Conservation (phyloP, 257 asterid genomes). For the Phtheirospermum japonicum region DNA sequence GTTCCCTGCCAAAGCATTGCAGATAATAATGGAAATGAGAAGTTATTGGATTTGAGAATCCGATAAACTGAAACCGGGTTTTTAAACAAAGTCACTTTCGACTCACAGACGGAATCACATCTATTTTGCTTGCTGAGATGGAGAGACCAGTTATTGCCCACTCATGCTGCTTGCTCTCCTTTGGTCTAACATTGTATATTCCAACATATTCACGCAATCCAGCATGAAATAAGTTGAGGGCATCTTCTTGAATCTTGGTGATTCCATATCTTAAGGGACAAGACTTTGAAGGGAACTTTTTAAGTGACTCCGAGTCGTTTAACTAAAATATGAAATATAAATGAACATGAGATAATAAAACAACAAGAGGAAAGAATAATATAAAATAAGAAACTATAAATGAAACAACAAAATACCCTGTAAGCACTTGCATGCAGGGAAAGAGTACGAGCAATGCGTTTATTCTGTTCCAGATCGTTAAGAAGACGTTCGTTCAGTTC, state of each 20-base stretch:
- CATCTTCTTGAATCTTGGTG: slow-evolving; percentile 86
- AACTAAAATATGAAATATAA: slow-evolving; percentile 40
- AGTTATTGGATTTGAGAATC: slow-evolving; percentile 18
- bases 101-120: slow-evolving; percentile 75
- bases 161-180: slow-evolving; percentile 45
- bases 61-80: slow-evolving; percentile 15
- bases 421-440: slow-evolving; percentile 82
- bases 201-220: slow-evolving; percentile 86
- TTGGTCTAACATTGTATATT: slow-evolving; percentile 34
- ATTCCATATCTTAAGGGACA: slow-evolving; percentile 81
- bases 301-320: slow-evolving; percentile 61
- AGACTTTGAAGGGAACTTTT: slow-evolving; percentile 87
- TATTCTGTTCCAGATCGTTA: slow-evolving; percentile 82
- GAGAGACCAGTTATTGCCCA: slow-evolving; percentile 96
- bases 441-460: slow-evolving; percentile 83
- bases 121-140: slow-evolving; percentile 83
- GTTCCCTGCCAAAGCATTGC: slow-evolving; percentile 69
- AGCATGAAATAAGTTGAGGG: slow-evolving; percentile 71
- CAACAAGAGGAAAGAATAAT: slow-evolving; percentile 15
- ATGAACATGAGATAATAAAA: slow-evolving; percentile 23
- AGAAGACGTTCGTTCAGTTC: slow-evolving; percentile 90
- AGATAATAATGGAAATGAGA: slow-evolving; percentile 19
- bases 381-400: slow-evolving; percentile 13
- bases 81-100: slow-evolving; percentile 10
- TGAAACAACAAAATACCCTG: slow-evolving; percentile 51